phyloP scores from a whole-genome alignment of 2,329 filamentous ascomycete species.

The Cercospora sesami region DNA sequence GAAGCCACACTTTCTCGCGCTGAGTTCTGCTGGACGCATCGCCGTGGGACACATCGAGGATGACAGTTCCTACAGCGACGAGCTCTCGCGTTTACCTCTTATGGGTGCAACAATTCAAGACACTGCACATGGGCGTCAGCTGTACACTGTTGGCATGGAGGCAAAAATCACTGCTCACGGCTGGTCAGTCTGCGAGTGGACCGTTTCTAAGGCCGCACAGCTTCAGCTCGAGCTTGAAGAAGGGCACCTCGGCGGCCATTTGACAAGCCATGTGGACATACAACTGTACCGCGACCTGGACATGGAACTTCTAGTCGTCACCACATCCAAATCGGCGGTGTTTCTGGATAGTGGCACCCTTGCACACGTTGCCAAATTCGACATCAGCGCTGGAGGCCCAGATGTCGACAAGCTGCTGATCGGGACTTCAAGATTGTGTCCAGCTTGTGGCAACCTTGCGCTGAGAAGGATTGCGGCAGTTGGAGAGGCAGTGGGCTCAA shows the following conservation, averaged over 20 bases:
- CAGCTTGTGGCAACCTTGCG: slow-evolving; percentile 55
- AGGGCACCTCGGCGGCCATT: slow-evolving; percentile 16
- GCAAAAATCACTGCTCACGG: slow-evolving; percentile 22
- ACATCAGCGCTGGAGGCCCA: slow-evolving; percentile 13
- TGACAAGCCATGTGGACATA: slow-evolving; percentile 27
- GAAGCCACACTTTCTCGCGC: slow-evolving; percentile 54
- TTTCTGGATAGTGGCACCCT: slow-evolving; percentile 30
- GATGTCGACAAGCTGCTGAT: slow-evolving; percentile 22
- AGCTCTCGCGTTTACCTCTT: slow-evolving; percentile 29
- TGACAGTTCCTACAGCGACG: slow-evolving; percentile 29
- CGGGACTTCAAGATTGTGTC: slow-evolving; percentile 46
- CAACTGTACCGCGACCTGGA: slow-evolving; percentile 27
- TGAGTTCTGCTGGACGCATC: slow-evolving; percentile 65
- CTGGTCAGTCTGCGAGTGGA: slow-evolving; percentile 26
- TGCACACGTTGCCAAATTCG: slow-evolving; percentile 21
- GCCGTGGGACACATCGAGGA: slow-evolving; percentile 57
- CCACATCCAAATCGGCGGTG: slow-evolving; percentile 15
- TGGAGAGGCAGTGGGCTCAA: slow-evolving; percentile 44
- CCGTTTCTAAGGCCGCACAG: slow-evolving; percentile 7
- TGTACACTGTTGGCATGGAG: slow-evolving; percentile 33
- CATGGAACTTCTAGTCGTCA: slow-evolving; percentile 30
- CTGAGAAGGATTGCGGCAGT: slow-evolving; percentile 64
- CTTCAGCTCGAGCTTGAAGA: slow-evolving; percentile 20
- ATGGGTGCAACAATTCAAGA: slow-evolving; percentile 32
- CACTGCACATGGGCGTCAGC: slow-evolving; percentile 19